Evolutionary conservation across 371 early-diverging fungal species (phyloP).

Genomic region (Entomophthora muscae): DNA sequence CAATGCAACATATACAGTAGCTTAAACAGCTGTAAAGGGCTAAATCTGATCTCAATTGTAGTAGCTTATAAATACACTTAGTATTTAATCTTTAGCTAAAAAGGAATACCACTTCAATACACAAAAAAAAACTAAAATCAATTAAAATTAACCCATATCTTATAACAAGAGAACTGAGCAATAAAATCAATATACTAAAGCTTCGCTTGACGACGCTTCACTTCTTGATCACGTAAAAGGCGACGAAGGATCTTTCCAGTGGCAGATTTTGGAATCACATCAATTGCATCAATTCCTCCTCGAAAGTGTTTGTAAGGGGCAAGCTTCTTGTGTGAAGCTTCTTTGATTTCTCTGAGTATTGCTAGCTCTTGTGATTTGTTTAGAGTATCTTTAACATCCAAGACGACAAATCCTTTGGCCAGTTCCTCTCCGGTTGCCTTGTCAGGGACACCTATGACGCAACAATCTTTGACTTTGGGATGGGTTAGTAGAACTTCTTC

Average conservation of each 20-base stretch:
- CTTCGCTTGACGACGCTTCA: neutral
- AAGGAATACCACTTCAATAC: too few relatives aligned
- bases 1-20: too few relatives aligned
- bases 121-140: too few relatives aligned
- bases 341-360: constrained; percentile 20
- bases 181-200: too few relatives aligned
- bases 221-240: constrained; percentile 3
- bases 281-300: constrained; percentile 56
- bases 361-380: neutral
- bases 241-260: constrained; percentile 66
- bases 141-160: too few relatives aligned
- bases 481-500: constrained; percentile 53
- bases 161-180: too few relatives aligned
- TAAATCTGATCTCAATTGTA: too few relatives aligned
- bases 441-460: constrained; percentile 43
- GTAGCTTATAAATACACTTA: too few relatives aligned
- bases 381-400: neutral
- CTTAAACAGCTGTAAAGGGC: too few relatives aligned
- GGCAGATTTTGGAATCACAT: constrained; percentile 57
- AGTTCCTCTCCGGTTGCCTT: constrained; percentile 13
- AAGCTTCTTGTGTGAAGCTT: constrained; percentile 36
- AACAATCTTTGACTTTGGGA: constrained; percentile 48
- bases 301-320: constrained; percentile 57
- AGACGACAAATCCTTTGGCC: neutral
- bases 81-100: too few relatives aligned